Evolutionary conservation across 352 stramenopile species (phyloP).

Genomic region (Globisporangium apiculatum): DNA sequence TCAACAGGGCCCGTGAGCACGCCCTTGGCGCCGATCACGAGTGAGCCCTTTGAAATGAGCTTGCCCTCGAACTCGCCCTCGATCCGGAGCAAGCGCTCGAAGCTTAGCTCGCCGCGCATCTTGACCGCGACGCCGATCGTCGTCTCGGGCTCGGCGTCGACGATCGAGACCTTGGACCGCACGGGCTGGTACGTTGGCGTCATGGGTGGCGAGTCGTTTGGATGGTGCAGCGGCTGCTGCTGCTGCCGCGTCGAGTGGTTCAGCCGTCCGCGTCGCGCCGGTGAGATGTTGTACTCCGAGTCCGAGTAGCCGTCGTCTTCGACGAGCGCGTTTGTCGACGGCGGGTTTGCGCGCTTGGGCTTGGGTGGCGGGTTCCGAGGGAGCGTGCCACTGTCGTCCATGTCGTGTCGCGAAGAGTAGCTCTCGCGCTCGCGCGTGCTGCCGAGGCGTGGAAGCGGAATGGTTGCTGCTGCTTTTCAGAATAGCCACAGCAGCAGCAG

Average conservation of each 20-base stretch:
- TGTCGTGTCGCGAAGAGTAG: conserved; percentile 16
- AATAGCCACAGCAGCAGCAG: neutral
- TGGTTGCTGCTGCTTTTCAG: conserved; percentile 5
- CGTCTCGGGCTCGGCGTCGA: conserved; percentile 74
- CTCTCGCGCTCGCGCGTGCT: conserved; percentile 5
- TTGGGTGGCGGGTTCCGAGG: conserved; percentile 61
- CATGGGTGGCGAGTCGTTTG: conserved; percentile 47
- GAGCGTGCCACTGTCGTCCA: conserved; percentile 42
- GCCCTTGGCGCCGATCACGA: conserved; percentile 80
- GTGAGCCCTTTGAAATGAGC: conserved; percentile 83
- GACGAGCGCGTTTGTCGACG: conserved; percentile 15
- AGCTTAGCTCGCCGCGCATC: conserved; percentile 88
- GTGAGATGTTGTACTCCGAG: conserved; percentile 51
- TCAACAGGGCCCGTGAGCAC: conserved; percentile 76
- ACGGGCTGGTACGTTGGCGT: conserved; percentile 51
- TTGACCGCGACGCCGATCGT: conserved; percentile 78
- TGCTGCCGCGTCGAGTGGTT: conserved; percentile 20
- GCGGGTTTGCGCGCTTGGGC: conserved; percentile 56
- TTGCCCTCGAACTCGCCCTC: conserved; percentile 88
- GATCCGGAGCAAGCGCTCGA: conserved; percentile 84
- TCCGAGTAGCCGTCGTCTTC: conserved; percentile 64
- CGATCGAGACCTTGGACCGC: conserved; percentile 54
- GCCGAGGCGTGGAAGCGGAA: conserved; percentile 15
- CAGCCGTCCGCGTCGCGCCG: conserved; percentile 47
- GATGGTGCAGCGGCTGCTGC: conserved; percentile 33